Evolutionary conservation across 441 rosid species (phyloP), one percentile per base, ranked within the genome.

Genomic region (Capsella rubella): DNA sequence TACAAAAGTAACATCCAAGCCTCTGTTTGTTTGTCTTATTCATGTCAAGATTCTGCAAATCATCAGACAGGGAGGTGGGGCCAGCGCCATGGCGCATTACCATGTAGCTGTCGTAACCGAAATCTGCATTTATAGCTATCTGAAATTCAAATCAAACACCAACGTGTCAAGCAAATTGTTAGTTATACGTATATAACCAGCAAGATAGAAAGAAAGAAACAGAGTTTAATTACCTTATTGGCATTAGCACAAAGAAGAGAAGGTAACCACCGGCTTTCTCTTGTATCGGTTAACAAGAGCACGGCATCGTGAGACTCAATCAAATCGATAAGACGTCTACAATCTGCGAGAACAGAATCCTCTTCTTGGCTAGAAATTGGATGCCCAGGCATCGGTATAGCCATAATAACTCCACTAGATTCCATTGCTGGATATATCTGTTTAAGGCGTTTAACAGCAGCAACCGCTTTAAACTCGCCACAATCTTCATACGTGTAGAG

Each of bases 241-340:
- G 85, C 81, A 80, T 82, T 83, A 77, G 99, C 94, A 75, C 92
- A 92, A 46, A 95, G 84, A 50, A 90, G 89, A 0, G 95, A 81
- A 40, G 99, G 99, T 34, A 95, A 92, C 98, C 99, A 95, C 55
- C 98, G 84, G 85, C 99, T 95, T 83, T 92, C 99, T 86, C 99
- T 87, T 27, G 99, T 95, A 87, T 95, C 99, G 11, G 98, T 95
- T 87, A 95, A 82, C 77, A 95, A 81, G 83, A 95, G 92, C 83
- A 92, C 80, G 4, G 87, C 93, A 83, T 95, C 98, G 65, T 95
- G 98, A 67, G 97, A 89, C 59, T 84, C 87, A 68, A 95, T 82
- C 82, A 95, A 80, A 63, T 87, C 90, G 47, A 71, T 78, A 35
- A 92, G 85, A 66, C 56, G 84, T 58, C 79, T 83, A 81, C 98